Evolutionary conservation across 2,329 filamentous ascomycete species (phyloP), one percentile per base, ranked within the genome.

Genomic region (Venturia asperata): DNA sequence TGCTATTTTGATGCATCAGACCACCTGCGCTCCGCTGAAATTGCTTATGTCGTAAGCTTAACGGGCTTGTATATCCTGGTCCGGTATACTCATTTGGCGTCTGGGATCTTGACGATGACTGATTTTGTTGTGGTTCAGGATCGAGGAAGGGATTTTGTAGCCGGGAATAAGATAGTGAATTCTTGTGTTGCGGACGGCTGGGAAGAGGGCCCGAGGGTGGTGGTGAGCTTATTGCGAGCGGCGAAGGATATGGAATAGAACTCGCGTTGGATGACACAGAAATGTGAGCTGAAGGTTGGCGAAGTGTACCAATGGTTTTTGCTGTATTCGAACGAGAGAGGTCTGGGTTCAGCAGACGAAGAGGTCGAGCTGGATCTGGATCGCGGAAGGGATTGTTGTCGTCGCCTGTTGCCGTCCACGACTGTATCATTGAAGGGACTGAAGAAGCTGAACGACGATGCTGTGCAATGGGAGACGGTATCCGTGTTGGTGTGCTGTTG

Each of bases 361-460:
- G 24, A 27, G 64, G 64, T 34, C 52, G 39, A 34, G 27, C 39
- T 21, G 37, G 24, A 11, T 61, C 64, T 41, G 64, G 64, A 62
- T 65, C 64, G 19, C 64, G 64, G 21, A 65, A 65, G 41, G 64
- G 64, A 39, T 65, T 65, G 39, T 64, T 60, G 5, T 56, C 42
- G 3, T 64, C 63, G 52, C 37, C 63, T 24, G 49, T 45, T 27
- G 63, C 15, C 1, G 30, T 64, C 63, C 63, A 64, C 17, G 63
- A 64, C 49, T 64, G 63, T 56, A 64, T 60, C 13, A 64, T 55
- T 15, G 45, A 55, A 19, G 63, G 24, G 19, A 64, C 63, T 13
- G 63, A 60, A 19, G 61, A 47, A 24, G 39, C 21, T 19, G 63
- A 60, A 17, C 63, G 63, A n/a, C 63, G 27, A 21, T 64, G 63